phyloP scores from a whole-genome alignment of 768 basidiomycete genomes.

The Tulasnella sp. region DNA sequence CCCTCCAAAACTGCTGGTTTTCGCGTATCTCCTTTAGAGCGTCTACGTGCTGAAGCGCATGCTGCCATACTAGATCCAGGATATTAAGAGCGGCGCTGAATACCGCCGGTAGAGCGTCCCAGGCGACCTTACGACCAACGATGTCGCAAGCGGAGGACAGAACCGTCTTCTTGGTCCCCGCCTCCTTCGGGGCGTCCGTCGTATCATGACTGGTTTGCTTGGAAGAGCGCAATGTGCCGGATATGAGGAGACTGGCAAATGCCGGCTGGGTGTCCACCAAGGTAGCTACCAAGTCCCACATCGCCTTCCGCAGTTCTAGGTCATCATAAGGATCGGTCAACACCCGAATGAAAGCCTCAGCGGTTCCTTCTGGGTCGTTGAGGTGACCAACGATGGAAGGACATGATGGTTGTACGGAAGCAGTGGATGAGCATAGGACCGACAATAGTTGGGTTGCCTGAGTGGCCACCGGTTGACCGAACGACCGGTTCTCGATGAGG shows the following conservation, averaged over 20 bases:
- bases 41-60: conserved; percentile 57
- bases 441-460: conserved; percentile 58
- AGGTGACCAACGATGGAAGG: conserved; percentile 70
- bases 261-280: conserved; percentile 82
- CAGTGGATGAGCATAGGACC: conserved; percentile 53
- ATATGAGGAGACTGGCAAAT: conserved; percentile 62
- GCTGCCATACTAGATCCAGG: conserved; percentile 66
- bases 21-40: conserved; percentile 44
- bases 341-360: conserved; percentile 54
- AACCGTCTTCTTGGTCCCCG: conserved; percentile 38
- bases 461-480: conserved; percentile 47
- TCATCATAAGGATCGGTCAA: conserved; percentile 74
- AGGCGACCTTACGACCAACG: conserved; percentile 58
- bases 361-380: conserved; percentile 59
- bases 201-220: conserved; percentile 9
- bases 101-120: conserved; percentile 65
- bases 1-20: conserved; percentile 55
- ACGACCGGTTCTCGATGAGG: conserved; percentile 53
- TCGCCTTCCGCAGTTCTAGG: conserved; percentile 50
- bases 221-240: conserved; percentile 45
- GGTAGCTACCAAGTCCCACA: conserved; percentile 74
- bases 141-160: conserved; percentile 55
- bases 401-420: conserved; percentile 44
- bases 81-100: conserved; percentile 65
- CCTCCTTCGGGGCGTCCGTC: background rate